Evolutionary conservation across 345 rosid genomes (phyloP), one percentile per base, ranked within the genome.

Genomic region (Murraya koenigii): DNA sequence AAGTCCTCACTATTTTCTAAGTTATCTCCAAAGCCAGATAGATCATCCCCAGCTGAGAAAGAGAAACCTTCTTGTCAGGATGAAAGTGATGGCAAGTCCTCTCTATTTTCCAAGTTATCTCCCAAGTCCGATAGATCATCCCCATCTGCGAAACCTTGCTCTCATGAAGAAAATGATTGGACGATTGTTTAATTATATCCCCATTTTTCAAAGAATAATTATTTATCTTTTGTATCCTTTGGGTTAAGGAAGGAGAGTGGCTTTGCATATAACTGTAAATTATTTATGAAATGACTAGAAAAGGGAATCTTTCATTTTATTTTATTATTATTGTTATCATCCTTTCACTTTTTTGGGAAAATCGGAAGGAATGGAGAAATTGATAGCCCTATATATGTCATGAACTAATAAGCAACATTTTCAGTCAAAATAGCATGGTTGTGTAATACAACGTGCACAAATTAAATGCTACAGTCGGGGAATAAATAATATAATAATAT

Each of bases 1-100:
- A 95, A 90, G 78, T 92, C 98, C 6, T 91, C 95, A 68, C 63
- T 95, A 77, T 92, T 95, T 78, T 82, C 88, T 2, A 93, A 92
- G 87, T 89, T 80, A 80, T 90, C 96, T 80, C 97, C 97, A 6
- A 90, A 75, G 88, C 88, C 89, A 39, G 87, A 88, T 30, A 79
- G 77, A 59, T 19, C 81, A 63, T 8, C 84, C 5, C 77, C 35
- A 1, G 78, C 79, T 4, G 85, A 82, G 49, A 82, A 71, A 79
- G 86, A 83, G 52, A 82, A 78, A 78, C 55, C 81, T 33, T 20
- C 58, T 4, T 66, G 74, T 32, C 59, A 78, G 8, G 92, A 82
- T 38, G 93, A 86, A 72, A 88, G 49, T 71, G 94, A 89, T 58
- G 88, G 90, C 80, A 94, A 90, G 78, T 90, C 98, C 17, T 91